These are phyloP conservation scores for Pulveroboletus sp. DNA, from an alignment of 768 basidiomycete species.

Conservation along the genomic window DNA sequence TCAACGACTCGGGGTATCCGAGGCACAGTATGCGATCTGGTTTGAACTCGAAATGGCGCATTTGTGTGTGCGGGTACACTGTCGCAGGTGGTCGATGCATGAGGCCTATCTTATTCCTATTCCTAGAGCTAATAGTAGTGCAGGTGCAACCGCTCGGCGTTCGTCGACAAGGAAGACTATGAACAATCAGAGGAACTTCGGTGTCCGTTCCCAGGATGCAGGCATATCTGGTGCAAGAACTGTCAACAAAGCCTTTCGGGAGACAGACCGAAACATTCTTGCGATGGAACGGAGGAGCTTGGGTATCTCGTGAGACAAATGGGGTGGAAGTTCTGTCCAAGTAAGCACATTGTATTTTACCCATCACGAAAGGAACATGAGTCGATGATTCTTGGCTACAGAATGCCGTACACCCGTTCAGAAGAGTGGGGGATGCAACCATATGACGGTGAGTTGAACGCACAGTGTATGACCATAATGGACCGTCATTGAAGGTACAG, in stretches of 20 bases:
- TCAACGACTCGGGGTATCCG: constrained; percentile 38
- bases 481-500: background rate
- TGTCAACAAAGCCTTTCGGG: constrained; percentile 40
- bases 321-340: constrained; percentile 64
- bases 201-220: constrained; percentile 48
- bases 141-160: constrained; percentile 48
- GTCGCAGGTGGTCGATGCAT: constrained; percentile 39
- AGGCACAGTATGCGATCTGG: constrained; percentile 38
- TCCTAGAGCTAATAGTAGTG: background rate
- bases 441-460: constrained; percentile 48
- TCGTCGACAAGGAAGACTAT: constrained; percentile 48
- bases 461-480: background rate
- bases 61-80: constrained; percentile 40
- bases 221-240: constrained; percentile 54
- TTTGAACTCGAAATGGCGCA: constrained; percentile 42
- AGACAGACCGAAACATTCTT: constrained; percentile 43
- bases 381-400: constrained; percentile 8
- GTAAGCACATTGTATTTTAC: constrained; percentile 24
- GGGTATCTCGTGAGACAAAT: constrained; percentile 42
- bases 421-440: constrained; percentile 52
- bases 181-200: constrained; percentile 35
- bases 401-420: constrained; percentile 45
- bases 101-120: background rate
- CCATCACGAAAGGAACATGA: background rate
- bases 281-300: constrained; percentile 53